A percentile compares a stretch with the other conserved stretches of the same genome.
phyloP scores from a whole-genome alignment of 1,284 basidiomycete genomes.

The Sporisorium exsertum region DNA sequence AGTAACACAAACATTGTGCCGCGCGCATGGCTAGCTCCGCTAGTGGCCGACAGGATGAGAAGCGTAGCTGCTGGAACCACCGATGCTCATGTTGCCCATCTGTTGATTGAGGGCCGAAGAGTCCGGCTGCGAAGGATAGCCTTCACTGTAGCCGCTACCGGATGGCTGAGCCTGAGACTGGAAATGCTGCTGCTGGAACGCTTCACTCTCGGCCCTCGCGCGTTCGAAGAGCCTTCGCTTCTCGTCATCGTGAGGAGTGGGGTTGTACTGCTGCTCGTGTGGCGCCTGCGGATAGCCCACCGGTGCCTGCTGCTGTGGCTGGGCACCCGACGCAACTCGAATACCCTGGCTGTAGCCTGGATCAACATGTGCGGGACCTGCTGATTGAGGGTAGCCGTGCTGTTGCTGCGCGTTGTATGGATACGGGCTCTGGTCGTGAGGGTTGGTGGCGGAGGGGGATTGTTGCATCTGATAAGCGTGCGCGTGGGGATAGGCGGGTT shows the following conservation, averaged over 20 bases:
- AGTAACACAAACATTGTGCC: neutral
- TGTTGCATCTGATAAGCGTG: conserved; percentile 31
- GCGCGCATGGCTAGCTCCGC: neutral
- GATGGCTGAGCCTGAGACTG: conserved; percentile 15
- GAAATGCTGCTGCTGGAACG: conserved; percentile 58
- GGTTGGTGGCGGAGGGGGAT: neutral
- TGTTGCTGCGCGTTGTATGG: conserved; percentile 15
- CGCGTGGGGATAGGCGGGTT: conserved; percentile 21
- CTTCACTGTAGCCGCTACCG: conserved; percentile 18
- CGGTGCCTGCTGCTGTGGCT: conserved; percentile 21
- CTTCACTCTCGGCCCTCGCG: conserved; percentile 63
- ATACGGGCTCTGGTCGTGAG: conserved; percentile 70
- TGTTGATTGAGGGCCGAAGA: conserved; percentile 26
- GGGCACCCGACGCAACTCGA: conserved; percentile 10
- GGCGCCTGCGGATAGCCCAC: conserved; percentile 14
- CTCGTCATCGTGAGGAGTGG: conserved; percentile 59
- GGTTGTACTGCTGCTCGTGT: conserved; percentile 31
- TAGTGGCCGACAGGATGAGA: conserved; percentile 34
- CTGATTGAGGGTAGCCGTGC: conserved; percentile 24
- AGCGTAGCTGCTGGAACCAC: conserved; percentile 26
- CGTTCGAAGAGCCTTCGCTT: conserved; percentile 63
- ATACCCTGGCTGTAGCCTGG: conserved; percentile 10
- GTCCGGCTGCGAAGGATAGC: conserved; percentile 29
- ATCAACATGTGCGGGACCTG: conserved; percentile 7
- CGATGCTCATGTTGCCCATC: conserved; percentile 36